Evolutionary conservation across 2,329 filamentous ascomycete species (phyloP).

Genomic region (Penicillium decumbens): DNA sequence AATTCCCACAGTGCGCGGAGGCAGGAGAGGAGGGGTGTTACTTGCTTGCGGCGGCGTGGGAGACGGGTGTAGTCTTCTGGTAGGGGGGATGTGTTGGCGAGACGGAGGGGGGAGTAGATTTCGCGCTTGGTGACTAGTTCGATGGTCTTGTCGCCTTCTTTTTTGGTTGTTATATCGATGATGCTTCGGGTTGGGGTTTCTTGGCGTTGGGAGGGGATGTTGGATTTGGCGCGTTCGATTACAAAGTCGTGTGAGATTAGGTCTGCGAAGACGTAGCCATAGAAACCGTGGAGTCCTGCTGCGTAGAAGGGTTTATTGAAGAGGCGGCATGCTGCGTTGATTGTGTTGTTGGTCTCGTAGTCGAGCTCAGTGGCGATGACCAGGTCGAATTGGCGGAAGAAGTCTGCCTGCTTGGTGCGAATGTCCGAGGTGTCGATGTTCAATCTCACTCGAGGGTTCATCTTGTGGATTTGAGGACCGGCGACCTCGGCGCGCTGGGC

Average conservation of each 20-base stretch:
- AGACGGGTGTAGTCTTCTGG: slow-evolving; percentile 65
- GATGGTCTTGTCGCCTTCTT: slow-evolving; percentile 65
- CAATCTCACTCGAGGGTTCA: slow-evolving; percentile 84
- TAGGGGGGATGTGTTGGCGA: slow-evolving; percentile 75
- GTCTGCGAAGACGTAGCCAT: slow-evolving; percentile 92
- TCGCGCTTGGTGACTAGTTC: slow-evolving; percentile 92
- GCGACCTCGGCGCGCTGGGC: slow-evolving; percentile 72
- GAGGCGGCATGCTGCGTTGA: slow-evolving; percentile 82
- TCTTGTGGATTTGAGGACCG: slow-evolving; percentile 68
- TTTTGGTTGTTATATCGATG: slow-evolving; percentile 63
- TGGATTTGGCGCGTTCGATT: slow-evolving; percentile 77
- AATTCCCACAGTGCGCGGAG: slow-evolving; percentile 90
- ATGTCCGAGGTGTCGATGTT: slow-evolving; percentile 65
- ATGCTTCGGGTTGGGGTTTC: slow-evolving; percentile 78
- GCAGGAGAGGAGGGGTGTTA: slow-evolving; percentile 81
- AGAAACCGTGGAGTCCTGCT: slow-evolving; percentile 79
- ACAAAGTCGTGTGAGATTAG: slow-evolving; percentile 86
- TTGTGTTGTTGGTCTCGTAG: slow-evolving; percentile 65
- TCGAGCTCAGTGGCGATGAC: slow-evolving; percentile 86
- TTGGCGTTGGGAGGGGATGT: slow-evolving; percentile 57
- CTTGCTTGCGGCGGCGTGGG: slow-evolving; percentile 64
- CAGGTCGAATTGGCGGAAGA: slow-evolving; percentile 74
- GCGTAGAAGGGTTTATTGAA: slow-evolving; percentile 81
- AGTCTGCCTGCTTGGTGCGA: slow-evolving; percentile 63
- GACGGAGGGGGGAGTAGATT: slow-evolving; percentile 77